Conservation (phyloP, 2,329 filamentous ascomycete genomes). For the Xylaria sp. region DNA sequence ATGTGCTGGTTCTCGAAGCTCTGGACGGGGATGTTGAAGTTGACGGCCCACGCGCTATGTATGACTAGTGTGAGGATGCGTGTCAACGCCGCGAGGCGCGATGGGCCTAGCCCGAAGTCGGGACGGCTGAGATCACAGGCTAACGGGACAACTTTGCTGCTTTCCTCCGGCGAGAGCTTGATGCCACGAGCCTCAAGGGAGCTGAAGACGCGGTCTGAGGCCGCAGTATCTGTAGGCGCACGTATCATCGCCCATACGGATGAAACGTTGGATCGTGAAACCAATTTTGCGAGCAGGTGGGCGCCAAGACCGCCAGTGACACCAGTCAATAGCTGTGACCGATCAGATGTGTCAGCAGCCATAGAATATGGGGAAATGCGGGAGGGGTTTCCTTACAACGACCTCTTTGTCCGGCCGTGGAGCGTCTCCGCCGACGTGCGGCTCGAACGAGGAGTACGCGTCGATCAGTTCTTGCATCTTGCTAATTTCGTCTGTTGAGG, state of each 20-base stretch:
- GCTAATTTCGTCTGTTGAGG: conserved; percentile 31
- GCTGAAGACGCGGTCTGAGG: conserved; percentile 47
- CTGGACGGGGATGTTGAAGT: conserved; percentile 61
- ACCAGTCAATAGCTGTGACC: conserved; percentile 62
- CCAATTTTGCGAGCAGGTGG: conserved; percentile 66
- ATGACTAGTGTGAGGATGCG: conserved; percentile 55
- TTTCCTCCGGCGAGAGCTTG: conserved; percentile 44
- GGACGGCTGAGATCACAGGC: conserved; percentile 54
- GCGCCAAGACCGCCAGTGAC: conserved; percentile 70
- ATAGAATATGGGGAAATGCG: conserved; percentile 1
- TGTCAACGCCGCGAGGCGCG: conserved; percentile 45
- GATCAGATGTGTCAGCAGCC: conserved; percentile 5
- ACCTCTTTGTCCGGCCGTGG: conserved; percentile 40
- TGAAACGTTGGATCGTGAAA: conserved; percentile 65
- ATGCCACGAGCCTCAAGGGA: conserved; percentile 52
- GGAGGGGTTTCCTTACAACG: conserved; percentile 33
- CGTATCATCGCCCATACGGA: conserved; percentile 62
- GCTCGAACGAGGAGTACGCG: conserved; percentile 22
- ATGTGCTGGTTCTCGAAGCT: conserved; percentile 61
- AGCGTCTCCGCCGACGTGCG: conserved; percentile 21
- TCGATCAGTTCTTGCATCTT: conserved; percentile 28
- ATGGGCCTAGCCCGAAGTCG: conserved; percentile 53
- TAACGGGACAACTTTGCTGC: conserved; percentile 51
- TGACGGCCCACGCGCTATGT: conserved; percentile 65
- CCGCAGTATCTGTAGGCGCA: conserved; percentile 51